A percentile compares a stretch with the other conserved stretches of the same genome.
These are phyloP conservation scores for Diaporthe batatas DNA, from an alignment of 2,329 filamentous ascomycete genomes.

Conservation along the genomic window DNA sequence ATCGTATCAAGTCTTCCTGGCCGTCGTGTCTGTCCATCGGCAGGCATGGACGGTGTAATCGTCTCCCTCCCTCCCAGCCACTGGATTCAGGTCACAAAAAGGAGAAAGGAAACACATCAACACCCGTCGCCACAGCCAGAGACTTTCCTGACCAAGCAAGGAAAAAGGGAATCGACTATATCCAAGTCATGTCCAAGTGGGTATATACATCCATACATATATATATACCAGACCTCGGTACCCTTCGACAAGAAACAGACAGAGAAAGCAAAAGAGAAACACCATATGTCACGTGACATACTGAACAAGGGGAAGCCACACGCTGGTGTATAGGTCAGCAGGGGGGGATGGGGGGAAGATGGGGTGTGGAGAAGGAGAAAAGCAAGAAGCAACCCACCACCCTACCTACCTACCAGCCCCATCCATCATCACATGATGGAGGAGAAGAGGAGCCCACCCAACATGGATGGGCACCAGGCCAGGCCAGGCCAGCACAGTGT, in stretches of 20 bases:
- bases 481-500: conserved; percentile 23
- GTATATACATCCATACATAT: background rate
- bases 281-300: conserved; percentile 38
- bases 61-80: background rate
- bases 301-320: conserved; percentile 17
- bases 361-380: conserved; percentile 27
- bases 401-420: background rate
- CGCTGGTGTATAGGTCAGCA: background rate
- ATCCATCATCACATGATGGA: conserved; percentile 40
- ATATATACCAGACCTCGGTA: background rate
- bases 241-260: background rate
- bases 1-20: background rate
- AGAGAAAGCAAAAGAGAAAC: background rate
- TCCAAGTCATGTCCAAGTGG: background rate
- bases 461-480: background rate
- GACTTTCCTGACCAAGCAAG: background rate
- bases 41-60: no score
- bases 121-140: background rate
- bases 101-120: no score
- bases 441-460: conserved; percentile 7
- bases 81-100: no score
- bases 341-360: background rate
- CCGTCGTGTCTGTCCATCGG: background rate
- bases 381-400: background rate
- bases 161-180: background rate